phyloP scores from a whole-genome alignment of 805 yeast genomes.

The Sugiyamaella lignohabitans region DNA sequence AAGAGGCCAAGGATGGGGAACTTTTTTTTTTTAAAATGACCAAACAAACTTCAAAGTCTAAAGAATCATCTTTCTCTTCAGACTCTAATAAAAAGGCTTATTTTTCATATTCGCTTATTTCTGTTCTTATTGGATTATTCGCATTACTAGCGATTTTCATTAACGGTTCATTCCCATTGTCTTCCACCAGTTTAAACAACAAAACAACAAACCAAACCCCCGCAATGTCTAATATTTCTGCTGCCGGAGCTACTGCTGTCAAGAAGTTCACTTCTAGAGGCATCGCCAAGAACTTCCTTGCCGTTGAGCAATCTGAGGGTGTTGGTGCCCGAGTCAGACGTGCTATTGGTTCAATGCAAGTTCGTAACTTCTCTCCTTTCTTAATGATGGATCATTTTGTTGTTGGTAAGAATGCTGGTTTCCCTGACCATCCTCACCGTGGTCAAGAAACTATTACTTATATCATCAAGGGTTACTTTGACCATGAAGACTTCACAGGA shows the following conservation, averaged over 20 bases:
- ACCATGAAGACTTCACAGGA: constrained; percentile 84
- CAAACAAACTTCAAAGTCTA: constrained; percentile 1
- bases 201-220: background rate
- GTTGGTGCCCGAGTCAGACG: constrained; percentile 79
- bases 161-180: too few species aligned
- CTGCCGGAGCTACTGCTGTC: constrained; percentile 1
- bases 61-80: too few species aligned
- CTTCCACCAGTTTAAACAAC: too few species aligned
- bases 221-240: background rate
- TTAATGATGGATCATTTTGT: constrained; percentile 72
- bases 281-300: constrained; percentile 45
- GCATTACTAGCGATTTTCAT: background rate
- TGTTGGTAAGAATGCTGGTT: constrained; percentile 56
- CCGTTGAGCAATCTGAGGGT: constrained; percentile 73
- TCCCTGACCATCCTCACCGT: constrained; percentile 79
- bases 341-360: constrained; percentile 60
- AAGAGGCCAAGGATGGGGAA: too few species aligned
- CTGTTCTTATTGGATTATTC: background rate
- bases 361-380: constrained; percentile 74
- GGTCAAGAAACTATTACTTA: constrained; percentile 75
- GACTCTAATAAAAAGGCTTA: too few species aligned
- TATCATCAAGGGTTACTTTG: constrained; percentile 55
- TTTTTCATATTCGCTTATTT: too few species aligned
- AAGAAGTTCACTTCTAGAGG: constrained; percentile 34
- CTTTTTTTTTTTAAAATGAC: constrained; percentile 8